Evolutionary conservation across 768 basidiomycete genomes (phyloP).

Genomic region (Mycena leptocephala): DNA sequence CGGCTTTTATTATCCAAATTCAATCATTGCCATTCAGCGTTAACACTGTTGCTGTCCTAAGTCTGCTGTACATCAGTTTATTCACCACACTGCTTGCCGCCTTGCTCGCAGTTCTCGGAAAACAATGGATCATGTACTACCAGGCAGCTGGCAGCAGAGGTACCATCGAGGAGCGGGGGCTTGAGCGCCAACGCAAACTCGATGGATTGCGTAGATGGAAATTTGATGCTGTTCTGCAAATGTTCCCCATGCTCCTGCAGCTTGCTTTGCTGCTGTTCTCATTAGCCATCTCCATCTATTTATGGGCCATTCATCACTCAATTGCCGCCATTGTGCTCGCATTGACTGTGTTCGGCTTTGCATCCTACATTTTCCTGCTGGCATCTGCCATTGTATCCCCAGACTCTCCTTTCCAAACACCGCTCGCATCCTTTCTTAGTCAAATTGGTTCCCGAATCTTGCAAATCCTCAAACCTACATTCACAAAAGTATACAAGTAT

Average conservation of each 20-base stretch:
- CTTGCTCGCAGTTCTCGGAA: not conserved
- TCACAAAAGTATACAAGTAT: not conserved
- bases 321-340: not conserved
- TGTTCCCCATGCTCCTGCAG: not conserved
- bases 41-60: not conserved
- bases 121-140: not conserved
- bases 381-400: not conserved
- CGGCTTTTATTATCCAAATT: not conserved
- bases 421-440: not conserved
- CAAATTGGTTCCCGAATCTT: not conserved
- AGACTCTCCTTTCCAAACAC: not conserved
- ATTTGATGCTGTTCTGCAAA: not conserved
- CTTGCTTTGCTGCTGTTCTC: not conserved
- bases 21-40: not conserved
- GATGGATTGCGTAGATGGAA: not conserved
- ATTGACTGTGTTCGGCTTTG: not conserved
- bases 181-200: not conserved
- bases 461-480: not conserved
- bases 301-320: not conserved
- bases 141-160: not conserved
- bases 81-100: not conserved
- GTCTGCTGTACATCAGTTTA: not conserved
- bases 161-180: not conserved
- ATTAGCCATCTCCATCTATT: not conserved
- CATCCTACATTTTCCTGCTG: not conserved